phyloP scores from a whole-genome alignment of 495 filamentous ascomycete species.

The Penicillium verhagenii region DNA sequence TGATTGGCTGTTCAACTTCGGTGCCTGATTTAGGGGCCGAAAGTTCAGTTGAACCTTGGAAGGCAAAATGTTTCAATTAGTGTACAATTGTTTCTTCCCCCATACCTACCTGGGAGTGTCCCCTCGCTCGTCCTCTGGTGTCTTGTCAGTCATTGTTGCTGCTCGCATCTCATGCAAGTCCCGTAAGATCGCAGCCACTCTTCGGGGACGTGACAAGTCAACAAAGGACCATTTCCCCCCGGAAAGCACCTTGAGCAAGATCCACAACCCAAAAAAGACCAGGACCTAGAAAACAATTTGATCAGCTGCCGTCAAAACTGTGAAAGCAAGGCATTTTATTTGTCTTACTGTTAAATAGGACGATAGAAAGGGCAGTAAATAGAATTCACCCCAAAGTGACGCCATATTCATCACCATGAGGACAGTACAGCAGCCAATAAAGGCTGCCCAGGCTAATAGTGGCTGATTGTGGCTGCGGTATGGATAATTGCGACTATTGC shows the following conservation, averaged over 20 bases:
- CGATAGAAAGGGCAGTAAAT: not conserved
- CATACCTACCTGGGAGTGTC: no score
- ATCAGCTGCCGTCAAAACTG: not conserved
- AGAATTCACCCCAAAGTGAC: conserved; percentile 32
- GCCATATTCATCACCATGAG: conserved; percentile 38
- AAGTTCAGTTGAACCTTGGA: no score
- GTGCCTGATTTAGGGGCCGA: no score
- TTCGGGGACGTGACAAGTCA: conserved; percentile 10
- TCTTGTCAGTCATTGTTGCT: not conserved
- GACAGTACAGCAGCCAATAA: conserved; percentile 38
- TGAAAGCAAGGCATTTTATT: not conserved
- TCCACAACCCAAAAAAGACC: not conserved
- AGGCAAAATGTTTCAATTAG: no score
- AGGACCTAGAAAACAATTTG: not conserved
- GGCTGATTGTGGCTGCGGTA: conserved; percentile 45
- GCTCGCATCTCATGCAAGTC: not conserved
- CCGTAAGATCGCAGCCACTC: conserved; percentile 6
- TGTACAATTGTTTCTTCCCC: no score
- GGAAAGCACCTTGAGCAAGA: conserved; percentile 14
- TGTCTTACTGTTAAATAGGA: not conserved
- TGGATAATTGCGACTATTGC: conserved; percentile 32
- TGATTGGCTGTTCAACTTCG: no score
- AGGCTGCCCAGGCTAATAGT: conserved; percentile 32
- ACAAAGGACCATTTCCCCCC: conserved; percentile 13
- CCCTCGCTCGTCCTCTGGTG: no score